Conservation (phyloP, 1,139 yeast genomes). For the Blastobotrys elegans region DNA sequence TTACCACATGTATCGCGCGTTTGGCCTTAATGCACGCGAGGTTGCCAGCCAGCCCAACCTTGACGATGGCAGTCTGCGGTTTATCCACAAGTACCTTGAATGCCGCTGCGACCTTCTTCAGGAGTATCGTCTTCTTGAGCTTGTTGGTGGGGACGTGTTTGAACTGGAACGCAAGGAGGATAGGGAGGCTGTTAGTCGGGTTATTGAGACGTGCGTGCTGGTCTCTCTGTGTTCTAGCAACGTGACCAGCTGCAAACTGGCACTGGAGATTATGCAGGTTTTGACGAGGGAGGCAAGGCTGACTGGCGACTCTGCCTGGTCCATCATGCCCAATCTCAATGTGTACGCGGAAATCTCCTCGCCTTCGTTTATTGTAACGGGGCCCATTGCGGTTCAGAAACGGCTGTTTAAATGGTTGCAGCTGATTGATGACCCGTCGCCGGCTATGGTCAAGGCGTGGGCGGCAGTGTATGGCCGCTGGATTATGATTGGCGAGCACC, state of each 20-base stretch:
- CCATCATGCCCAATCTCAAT: constrained; percentile 31
- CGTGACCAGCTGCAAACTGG: constrained; percentile 49
- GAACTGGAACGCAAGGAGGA: constrained; percentile 26
- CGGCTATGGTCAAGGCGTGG: constrained; percentile 60
- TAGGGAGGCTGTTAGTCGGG: constrained; percentile 29
- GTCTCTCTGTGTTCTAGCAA: constrained; percentile 54
- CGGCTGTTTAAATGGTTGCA: constrained; percentile 53
- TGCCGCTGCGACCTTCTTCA: constrained; percentile 23
- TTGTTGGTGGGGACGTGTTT: constrained; percentile 20
- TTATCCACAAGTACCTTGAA: constrained; percentile 21
- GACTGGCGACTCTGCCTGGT: constrained; percentile 29
- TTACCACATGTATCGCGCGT: constrained; percentile 10
- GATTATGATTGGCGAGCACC: constrained; percentile 39
- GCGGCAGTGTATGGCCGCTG: constrained; percentile 45
- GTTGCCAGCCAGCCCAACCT: constrained; percentile 11
- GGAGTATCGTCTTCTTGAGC: constrained; percentile 30
- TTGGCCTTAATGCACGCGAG: constrained; percentile 12
- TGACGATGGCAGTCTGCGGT: constrained; percentile 14
- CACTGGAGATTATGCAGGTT: constrained; percentile 46
- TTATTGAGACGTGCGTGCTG: constrained; percentile 45
- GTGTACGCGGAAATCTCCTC: constrained; percentile 46
- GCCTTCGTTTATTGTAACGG: constrained; percentile 63
- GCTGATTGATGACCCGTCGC: constrained; percentile 51
- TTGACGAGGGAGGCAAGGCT: constrained; percentile 40
- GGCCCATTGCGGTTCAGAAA: constrained; percentile 73